Conservation (phyloP, 129 eudicot genomes). For the Saposhnikovia divaricata region DNA sequence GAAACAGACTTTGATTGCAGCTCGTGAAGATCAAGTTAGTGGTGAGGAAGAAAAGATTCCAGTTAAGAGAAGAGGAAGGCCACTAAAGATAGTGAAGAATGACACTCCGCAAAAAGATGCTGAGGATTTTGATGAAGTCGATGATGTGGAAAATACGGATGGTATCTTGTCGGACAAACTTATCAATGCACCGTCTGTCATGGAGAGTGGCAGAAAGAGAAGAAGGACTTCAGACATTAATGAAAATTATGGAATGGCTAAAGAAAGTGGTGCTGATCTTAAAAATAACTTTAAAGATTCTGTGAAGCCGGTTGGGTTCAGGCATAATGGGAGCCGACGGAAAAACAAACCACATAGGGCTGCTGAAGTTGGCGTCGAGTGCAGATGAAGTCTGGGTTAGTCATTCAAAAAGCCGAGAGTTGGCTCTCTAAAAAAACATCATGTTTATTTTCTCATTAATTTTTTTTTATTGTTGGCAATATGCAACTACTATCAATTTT, state of each 20-base stretch:
- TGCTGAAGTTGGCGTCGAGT: constrained; percentile 92
- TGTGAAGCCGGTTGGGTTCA: constrained; percentile 58
- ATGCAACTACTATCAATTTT: not conserved
- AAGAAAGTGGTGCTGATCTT: constrained; percentile 35
- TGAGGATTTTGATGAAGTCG: constrained; percentile 24
- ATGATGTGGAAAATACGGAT: constrained; percentile 24
- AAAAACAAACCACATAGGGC: constrained; percentile 90
- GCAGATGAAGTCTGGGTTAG: constrained; percentile 47
- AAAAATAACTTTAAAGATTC: constrained; percentile 27
- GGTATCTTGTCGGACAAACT: constrained; percentile 17
- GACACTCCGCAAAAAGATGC: constrained; percentile 35
- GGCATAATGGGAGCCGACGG: constrained; percentile 86
- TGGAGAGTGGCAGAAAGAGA: constrained; percentile 55
- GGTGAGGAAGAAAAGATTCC: constrained; percentile 78
- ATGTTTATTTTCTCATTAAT: not conserved
- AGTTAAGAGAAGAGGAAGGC: constrained; percentile 79
- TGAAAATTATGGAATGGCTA: constrained; percentile 25
- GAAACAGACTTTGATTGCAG: constrained; percentile 33
- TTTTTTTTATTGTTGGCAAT: not conserved
- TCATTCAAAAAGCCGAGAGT: constrained; percentile 25
- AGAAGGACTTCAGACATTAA: constrained; percentile 37
- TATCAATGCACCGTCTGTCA: constrained; percentile 16
- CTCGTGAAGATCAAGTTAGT: constrained; percentile 46
- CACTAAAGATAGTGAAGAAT: constrained; percentile 60
- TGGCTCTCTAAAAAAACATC: not conserved